These are phyloP conservation scores for Tympanopsis confertula DNA, from an alignment of 2,329 filamentous ascomycete genomes.

Conservation along the genomic window DNA sequence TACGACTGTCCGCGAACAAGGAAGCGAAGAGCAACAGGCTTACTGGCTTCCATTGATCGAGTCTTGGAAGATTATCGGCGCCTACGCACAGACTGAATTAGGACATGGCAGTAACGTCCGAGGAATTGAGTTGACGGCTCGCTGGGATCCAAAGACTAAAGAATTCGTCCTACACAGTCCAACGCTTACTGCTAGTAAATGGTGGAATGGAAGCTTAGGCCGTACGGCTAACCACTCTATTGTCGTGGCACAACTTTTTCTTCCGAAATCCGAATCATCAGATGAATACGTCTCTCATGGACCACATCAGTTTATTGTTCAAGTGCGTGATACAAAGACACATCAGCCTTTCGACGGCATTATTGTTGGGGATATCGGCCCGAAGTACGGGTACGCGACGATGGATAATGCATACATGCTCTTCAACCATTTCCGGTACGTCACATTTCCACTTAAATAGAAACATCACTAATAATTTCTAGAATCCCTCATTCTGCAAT, in stretches of 20 bases:
- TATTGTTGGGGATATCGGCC: slow-evolving; percentile 39
- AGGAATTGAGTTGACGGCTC: slow-evolving; percentile 33
- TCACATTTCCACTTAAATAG: neutral
- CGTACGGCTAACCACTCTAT: slow-evolving; percentile 42
- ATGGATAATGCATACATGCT: slow-evolving; percentile 43
- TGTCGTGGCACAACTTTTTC: slow-evolving; percentile 35
- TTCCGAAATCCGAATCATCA: slow-evolving; percentile 18
- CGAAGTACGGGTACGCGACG: slow-evolving; percentile 39
- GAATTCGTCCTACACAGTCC: slow-evolving; percentile 38
- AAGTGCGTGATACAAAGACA: slow-evolving; percentile 33
- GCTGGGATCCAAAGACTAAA: slow-evolving; percentile 28
- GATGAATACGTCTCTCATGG: slow-evolving; percentile 28
- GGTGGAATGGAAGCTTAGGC: slow-evolving; percentile 41
- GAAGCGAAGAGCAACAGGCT: slow-evolving; percentile 28
- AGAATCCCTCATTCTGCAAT: slow-evolving; percentile 31
- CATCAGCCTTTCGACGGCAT: slow-evolving; percentile 32
- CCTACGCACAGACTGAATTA: slow-evolving; percentile 37
- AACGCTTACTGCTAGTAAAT: slow-evolving; percentile 37
- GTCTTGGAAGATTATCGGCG: slow-evolving; percentile 34
- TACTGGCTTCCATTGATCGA: slow-evolving; percentile 37
- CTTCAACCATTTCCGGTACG: slow-evolving; percentile 28
- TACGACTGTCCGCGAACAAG: slow-evolving; percentile 37
- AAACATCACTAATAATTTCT: neutral
- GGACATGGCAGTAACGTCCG: slow-evolving; percentile 39
- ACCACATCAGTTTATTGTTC: slow-evolving; percentile 38